A percentile compares a stretch with the other conserved stretches of the same genome.
Conservation (phyloP, 2,329 filamentous ascomycete species). For the Blastomyces gilchristii region DNA sequence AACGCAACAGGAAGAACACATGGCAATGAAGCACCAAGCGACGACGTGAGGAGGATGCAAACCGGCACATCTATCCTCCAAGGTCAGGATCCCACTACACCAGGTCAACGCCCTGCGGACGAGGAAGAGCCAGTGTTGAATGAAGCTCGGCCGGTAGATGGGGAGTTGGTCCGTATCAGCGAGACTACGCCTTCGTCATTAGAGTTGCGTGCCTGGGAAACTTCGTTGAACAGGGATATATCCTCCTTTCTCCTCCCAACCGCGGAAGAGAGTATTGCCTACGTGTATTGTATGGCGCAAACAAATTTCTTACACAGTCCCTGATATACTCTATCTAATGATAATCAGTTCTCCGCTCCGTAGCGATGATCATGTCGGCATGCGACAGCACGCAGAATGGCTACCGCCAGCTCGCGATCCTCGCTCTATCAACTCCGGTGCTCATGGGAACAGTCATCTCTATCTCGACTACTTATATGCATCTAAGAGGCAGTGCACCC, state of each 20-base stretch:
- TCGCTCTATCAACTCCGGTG: constrained; percentile 3
- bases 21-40: neutral
- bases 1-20: neutral
- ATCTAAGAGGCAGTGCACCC: constrained; percentile 1
- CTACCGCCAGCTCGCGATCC: constrained; percentile 5
- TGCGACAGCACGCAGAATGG: constrained; percentile 6
- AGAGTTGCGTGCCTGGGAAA: neutral
- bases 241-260: neutral
- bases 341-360: constrained; percentile 4
- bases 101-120: neutral
- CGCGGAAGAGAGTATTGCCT: neutral
- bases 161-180: neutral
- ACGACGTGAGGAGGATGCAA: neutral
- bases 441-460: constrained; percentile 6
- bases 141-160: too few species aligned
- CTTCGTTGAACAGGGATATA: neutral
- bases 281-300: neutral
- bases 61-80: neutral
- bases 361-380: constrained; percentile 4
- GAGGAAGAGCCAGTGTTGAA: neutral
- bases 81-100: neutral
- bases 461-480: constrained; percentile 5
- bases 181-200: neutral
- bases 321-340: neutral
- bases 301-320: neutral